Evolutionary conservation across 164 flowering plant genomes (phyloP), one percentile per base, ranked within the genome.

Genomic region (Umbilicus rupestris): DNA sequence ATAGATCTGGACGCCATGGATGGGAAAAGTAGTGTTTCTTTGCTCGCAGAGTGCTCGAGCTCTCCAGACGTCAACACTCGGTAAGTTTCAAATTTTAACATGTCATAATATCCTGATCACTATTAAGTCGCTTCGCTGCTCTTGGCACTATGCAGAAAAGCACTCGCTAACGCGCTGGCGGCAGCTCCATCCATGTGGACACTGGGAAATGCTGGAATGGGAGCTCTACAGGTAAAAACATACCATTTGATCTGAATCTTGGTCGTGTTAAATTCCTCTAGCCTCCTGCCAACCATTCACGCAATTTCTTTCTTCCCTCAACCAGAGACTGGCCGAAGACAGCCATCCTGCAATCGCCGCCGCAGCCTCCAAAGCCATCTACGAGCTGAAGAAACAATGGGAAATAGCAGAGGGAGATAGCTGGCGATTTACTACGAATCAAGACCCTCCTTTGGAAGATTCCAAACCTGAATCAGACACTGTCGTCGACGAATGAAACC

Each of bases 161-260:
- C 98, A 52, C 70, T 94, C 59, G 97, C 98, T 12, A 94, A 94
- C 80, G 98, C 98, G 45, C 75, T 90, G 72, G 85, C 96, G 60
- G 79, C 88, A 66, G 98, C 98, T 26, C 98, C 98, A 67, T 93
- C 98, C n/a, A 90, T 93, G 97, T 94, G 96, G 98, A 89, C 92
- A 39, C 97, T 94, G 33, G 98, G 98, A 66, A 94, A 94, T 80
- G 98, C 97, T 19, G 97, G 98, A 79, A 94, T 90, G 96, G 98
- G 98, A 65, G 98, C 98, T 60, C 76, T 90, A 58, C 97, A 90
- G 96, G 98, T 85, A 66, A 31, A 15, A 39, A 15, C 31, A 37
- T 49, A 50, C 30, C 39, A 28, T 31, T 3, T 17, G 17, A 39
- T 44, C 17, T 19, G 28, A 46, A 57, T 17, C n/a, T 44, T 58